Base-by-base conservation (phyloP, 495 filamentous ascomycete species). In the Talaromyces trachyspermus region DNA sequence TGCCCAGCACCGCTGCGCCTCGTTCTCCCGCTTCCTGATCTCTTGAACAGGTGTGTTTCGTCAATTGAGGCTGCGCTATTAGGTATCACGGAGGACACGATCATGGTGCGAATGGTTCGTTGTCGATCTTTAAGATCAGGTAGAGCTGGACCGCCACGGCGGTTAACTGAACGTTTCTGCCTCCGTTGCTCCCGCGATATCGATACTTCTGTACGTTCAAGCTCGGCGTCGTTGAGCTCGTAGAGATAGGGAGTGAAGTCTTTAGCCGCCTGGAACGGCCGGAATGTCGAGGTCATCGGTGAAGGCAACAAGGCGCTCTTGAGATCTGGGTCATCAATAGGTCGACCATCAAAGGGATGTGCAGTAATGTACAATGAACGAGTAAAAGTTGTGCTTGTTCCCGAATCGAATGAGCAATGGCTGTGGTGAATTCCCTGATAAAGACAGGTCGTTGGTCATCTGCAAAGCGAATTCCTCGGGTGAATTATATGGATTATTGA, bases 401-500 rank as follows among this genome's bases (percentile, higher is more conserved):
- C 37, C 91, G 85, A 49, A 98, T 98, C 18, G 86, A 90, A 66
- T 97, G 92, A 27, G 94, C 92, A 56, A 98, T 96, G 10, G 92
- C 89, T 0, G 92, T 98, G 6, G 88, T 94, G 59, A 98, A 98
- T 63, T 98, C 92, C 92, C 92, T 17, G 87, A 87, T 25, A 98
- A 77, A 2, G 88, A 89, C n/a, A 97, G 74, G 47, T 98, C 92
- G 35, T 80, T 76, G 1, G 90, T 81, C 86, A 97, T 91, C 52
- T 81, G 80, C 37, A 79, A 69, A 11, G 92, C 94, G 62, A 98
- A 98, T 46, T 94, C 85, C 63, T 98, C 92, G 0, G 92, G 89
- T 0, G 83, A 91, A 64, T 98, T 97, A 50, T 81, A 70, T 0
- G 89, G 82, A 56, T 96, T 91, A 61, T 97, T 97, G 58, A 97